These are phyloP conservation scores for Citrus cavaleriei DNA, from an alignment of 345 rosid species.

Conservation along the genomic window DNA sequence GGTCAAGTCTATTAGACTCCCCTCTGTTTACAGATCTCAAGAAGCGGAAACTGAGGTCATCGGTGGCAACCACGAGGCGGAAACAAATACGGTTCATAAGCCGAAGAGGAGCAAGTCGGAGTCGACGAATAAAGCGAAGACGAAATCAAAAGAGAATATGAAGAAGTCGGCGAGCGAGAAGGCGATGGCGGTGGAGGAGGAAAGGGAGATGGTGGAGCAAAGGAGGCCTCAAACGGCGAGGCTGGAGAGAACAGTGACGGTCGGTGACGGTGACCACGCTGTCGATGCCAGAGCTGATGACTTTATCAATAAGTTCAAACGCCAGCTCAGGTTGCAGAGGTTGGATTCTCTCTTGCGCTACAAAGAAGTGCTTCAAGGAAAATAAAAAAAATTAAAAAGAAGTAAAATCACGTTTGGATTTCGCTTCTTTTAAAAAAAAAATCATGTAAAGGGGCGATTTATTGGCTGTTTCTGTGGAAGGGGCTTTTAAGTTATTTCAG, in stretches of 20 bases:
- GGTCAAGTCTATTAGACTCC: constrained; percentile 53
- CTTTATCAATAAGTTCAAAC: constrained; percentile 48
- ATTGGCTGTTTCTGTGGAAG: not conserved
- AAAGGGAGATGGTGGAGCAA: constrained; percentile 17
- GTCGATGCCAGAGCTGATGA: constrained; percentile 55
- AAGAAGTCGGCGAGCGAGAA: constrained; percentile 72
- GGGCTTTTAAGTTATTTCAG: not conserved
- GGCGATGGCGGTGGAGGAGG: constrained; percentile 12
- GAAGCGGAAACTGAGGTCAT: constrained; percentile 1
- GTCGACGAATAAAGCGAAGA: constrained; percentile 8
- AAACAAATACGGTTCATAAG: constrained; percentile 10
- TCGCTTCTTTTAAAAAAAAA: not conserved
- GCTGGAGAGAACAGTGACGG: constrained; percentile 17
- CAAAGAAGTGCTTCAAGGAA: constrained; percentile 29
- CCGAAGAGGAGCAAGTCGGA: constrained; percentile 46
- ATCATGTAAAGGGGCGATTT: not conserved
- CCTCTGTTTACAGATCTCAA: constrained; percentile 33
- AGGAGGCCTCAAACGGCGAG: constrained; percentile 19
- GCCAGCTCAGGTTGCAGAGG: constrained; percentile 49
- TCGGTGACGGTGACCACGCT: constrained; percentile 17
- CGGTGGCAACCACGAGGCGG: not conserved
- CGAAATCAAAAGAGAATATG: constrained; percentile 35
- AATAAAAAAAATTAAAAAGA: not conserved
- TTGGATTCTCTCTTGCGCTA: constrained; percentile 39
- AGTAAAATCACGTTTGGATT: not conserved